These are phyloP conservation scores for Isoetes engelmannii DNA, from an alignment of 83 land plant genomes.

Conservation along the genomic window DNA sequence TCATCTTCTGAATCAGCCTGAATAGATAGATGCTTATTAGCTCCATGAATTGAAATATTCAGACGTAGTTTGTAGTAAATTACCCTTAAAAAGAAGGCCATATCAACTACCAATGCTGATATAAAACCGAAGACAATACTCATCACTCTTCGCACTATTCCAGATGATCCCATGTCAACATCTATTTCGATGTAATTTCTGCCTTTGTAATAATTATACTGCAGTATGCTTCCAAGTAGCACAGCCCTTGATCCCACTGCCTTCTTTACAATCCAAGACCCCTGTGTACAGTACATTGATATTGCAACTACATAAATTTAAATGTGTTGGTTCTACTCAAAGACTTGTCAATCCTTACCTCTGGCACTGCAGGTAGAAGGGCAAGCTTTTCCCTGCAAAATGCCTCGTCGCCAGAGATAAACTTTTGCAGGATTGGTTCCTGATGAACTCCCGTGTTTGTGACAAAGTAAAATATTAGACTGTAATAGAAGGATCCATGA, in stretches of 20 bases:
- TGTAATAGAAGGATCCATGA: not conserved
- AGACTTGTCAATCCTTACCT: not conserved
- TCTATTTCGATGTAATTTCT: conserved; percentile 32
- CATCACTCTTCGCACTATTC: conserved; percentile 35
- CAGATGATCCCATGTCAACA: conserved; percentile 35
- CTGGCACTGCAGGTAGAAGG: conserved; percentile 8
- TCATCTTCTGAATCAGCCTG: conserved; percentile 31
- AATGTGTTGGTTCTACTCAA: not conserved
- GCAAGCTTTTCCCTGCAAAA: conserved; percentile 4
- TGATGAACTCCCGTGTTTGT: not conserved
- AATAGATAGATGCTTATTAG: not conserved
- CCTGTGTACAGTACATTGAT: conserved; percentile 10
- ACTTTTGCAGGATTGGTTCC: conserved; percentile 6
- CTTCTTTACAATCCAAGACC: conserved; percentile 32
- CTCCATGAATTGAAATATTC: too few relatives aligned
- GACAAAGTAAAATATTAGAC: conserved; percentile 8
- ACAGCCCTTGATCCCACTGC: conserved; percentile 33
- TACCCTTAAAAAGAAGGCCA: conserved; percentile 32
- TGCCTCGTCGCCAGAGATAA: conserved; percentile 1
- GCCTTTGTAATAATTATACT: conserved; percentile 25
- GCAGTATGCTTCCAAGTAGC: conserved; percentile 22
- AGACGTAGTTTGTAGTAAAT: not conserved
- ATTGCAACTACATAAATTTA: not conserved
- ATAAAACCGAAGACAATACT: conserved; percentile 31
- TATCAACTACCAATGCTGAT: conserved; percentile 29